Conservation (phyloP, 768 basidiomycete species). For the Trametes gibbosa region DNA sequence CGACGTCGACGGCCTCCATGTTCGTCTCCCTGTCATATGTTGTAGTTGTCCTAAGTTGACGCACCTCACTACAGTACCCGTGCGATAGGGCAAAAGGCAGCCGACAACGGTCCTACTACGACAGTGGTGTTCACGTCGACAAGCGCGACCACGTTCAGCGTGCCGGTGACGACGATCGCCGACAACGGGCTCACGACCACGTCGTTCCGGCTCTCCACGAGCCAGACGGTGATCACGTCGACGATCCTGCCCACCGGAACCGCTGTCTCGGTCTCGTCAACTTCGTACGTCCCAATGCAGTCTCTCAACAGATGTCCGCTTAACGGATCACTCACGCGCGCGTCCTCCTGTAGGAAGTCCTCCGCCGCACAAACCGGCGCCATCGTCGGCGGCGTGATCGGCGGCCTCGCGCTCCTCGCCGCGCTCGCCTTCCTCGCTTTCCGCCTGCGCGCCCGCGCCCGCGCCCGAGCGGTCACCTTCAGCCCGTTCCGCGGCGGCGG, state of each 20-base stretch:
- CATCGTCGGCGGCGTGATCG: constrained; percentile 11
- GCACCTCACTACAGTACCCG: not conserved
- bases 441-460: constrained; percentile 12
- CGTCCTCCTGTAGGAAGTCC: not conserved
- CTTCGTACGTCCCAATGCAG: not conserved
- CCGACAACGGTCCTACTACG: constrained; percentile 1
- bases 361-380: constrained; percentile 9
- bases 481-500: constrained; percentile 10
- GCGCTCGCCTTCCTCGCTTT: constrained; percentile 9
- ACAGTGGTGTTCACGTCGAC: constrained; percentile 3
- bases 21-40: not conserved
- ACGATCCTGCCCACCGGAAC: not conserved
- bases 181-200: not conserved
- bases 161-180: not conserved
- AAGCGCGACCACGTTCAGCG: constrained; percentile 4
- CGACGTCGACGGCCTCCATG: not conserved
- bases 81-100: not conserved
- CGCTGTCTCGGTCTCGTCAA: not conserved
- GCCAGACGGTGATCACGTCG: not conserved
- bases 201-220: constrained; percentile 8
- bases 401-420: constrained; percentile 9
- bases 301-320: too few relatives aligned
- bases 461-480: too few relatives aligned
- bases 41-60: not conserved
- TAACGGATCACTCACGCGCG: not conserved